These are phyloP conservation scores for Aethionema arabicum DNA, from an alignment of 345 rosid genomes.

Conservation along the genomic window DNA sequence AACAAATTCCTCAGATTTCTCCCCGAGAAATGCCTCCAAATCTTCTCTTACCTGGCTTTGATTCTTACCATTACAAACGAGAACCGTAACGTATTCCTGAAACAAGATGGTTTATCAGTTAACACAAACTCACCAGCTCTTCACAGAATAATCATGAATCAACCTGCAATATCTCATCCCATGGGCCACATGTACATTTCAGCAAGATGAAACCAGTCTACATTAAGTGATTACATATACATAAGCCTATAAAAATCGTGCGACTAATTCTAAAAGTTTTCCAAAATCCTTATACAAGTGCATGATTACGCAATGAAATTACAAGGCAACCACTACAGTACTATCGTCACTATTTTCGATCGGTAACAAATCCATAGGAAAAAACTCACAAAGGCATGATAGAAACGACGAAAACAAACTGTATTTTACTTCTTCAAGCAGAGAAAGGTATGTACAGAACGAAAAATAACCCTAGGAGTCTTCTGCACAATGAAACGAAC, in stretches of 20 bases:
- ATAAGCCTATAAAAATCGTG: constrained; percentile 4
- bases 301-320: neutral
- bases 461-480: constrained; percentile 11
- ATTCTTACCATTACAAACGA: constrained; percentile 43
- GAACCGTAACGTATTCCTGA: constrained; percentile 41
- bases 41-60: constrained; percentile 36
- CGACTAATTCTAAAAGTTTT: neutral
- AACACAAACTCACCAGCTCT: constrained; percentile 2
- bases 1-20: constrained; percentile 31
- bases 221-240: constrained; percentile 3
- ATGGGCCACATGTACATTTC: neutral
- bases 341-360: too few species aligned
- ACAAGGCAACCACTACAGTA: too few species aligned
- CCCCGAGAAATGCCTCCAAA: constrained; percentile 42
- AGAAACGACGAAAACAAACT: constrained; percentile 11
- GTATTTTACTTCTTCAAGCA: neutral
- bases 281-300: constrained; percentile 10
- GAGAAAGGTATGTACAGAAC: constrained; percentile 4
- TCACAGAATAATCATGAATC: constrained; percentile 7
- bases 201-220: constrained; percentile 14
- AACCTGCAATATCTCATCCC: neutral
- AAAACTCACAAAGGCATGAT: constrained; percentile 5
- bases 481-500: neutral
- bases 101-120: constrained; percentile 20
- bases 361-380: too few species aligned